Evolutionary conservation across 1,284 basidiomycete species (phyloP).

Genomic region (Inonotus hispidus): DNA sequence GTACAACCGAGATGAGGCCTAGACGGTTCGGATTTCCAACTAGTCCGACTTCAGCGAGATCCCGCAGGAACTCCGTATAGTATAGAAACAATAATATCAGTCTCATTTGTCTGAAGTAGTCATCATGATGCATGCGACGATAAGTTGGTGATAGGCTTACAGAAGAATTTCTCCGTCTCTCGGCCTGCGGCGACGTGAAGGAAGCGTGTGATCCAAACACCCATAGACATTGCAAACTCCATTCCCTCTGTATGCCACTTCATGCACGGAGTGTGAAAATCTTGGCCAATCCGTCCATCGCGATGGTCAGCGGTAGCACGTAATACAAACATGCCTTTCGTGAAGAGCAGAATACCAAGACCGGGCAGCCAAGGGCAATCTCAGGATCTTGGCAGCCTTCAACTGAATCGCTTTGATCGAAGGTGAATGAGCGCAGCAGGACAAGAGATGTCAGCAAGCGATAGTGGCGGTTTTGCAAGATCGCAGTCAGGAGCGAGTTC

Average conservation of each 20-base stretch:
- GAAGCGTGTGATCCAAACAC: too few relatives aligned
- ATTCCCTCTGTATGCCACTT: too few relatives aligned
- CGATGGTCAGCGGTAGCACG: neutral
- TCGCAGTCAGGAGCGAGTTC: neutral
- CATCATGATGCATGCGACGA: neutral
- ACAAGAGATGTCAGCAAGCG: neutral
- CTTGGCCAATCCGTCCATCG: slow-evolving; percentile 3
- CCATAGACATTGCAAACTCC: neutral
- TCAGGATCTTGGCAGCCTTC: neutral
- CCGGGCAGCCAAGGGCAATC: neutral
- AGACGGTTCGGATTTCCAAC: neutral
- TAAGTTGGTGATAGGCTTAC: neutral
- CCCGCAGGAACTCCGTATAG: neutral
- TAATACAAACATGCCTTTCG: neutral
- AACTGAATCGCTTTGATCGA: neutral
- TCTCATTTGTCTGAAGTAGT: neutral
- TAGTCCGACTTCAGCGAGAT: neutral
- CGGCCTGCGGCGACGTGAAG: neutral
- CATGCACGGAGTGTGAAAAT: neutral
- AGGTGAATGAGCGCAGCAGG: neutral
- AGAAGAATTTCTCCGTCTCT: neutral
- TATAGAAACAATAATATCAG: neutral
- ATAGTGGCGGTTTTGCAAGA: neutral
- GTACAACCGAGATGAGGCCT: neutral
- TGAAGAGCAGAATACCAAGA: neutral